Base-by-base conservation (phyloP, 495 filamentous ascomycete genomes). In the Aspergillus diversus region DNA sequence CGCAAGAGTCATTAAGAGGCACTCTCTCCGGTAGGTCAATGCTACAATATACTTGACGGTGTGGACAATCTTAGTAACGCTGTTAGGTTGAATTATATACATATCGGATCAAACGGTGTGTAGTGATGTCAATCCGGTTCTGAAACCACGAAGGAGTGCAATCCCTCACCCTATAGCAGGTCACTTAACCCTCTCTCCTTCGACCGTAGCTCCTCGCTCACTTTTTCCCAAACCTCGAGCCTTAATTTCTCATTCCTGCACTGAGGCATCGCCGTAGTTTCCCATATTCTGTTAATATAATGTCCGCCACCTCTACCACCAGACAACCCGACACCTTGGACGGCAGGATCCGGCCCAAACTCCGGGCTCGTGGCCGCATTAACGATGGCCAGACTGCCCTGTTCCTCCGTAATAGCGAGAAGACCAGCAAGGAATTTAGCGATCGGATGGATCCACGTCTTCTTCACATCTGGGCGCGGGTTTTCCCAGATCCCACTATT, bases 251-350 rank as follows among this genome's bases (percentile, higher is more conserved):
- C 16, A 46, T 73, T 62, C 16, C 51, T 17, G 57, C 57, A 65
- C 12, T 62, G 37, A 5, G 57, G 49, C 60, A 60, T 67, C 4
- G 63, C 5, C 33, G 49, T 4, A 5, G 52, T 60, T 9, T 69
- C 64, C 71, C 71, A 72, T 27, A 73, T 67, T 4, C 71, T 69
- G 66, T 73, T 73, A 16, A 73, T 58, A 57, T 69, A 73, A 15
- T 62, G 59, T 1, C 71, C 71, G 3, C 71, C 71, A 5, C 71
- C 71, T 27, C 21, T 27, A 4, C 37, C 49, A 0, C 60, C 67
- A 43, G 33, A 43, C 0, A 63, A 61, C 8, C 69, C 71, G 59
- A 68, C 66, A 43, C 61, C 64, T 27, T 27, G 21, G 2, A 27
- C 21, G 21, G 21, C 2, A 27, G 21, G 21, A 27, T 27, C 21